Evolutionary conservation across 768 basidiomycete genomes (phyloP), one percentile per base, ranked within the genome.

Genomic region (Naganishia vaughanmartiniae): DNA sequence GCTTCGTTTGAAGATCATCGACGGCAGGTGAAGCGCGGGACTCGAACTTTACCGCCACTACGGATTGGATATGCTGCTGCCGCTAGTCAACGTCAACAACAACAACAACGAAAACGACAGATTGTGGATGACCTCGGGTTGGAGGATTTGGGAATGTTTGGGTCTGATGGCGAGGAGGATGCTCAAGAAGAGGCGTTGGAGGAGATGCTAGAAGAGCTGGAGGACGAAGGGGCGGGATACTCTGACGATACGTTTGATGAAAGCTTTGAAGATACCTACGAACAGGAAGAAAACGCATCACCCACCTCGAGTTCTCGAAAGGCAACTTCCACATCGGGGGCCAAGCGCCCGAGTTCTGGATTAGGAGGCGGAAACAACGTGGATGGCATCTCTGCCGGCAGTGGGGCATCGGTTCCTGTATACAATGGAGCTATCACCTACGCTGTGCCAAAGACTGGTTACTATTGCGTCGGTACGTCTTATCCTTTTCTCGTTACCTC

Each of bases 401-500:
- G 30, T 51, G 57, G 45, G 3, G 56, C 46, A 26, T 51, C 48
- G 24, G 76, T 78, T 11, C 72, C 72, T 6, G 68, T 73, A 24
- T 94, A 93, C 76, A 81, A 81, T 0, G 85, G 85, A 33, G 89
- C 93, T 0, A 91, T 95, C 74, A 88, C 88, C 58, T 97, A 98
- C 80, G 80, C 84, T 28, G 91, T 98, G 28, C 83, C 84, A 31
- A 90, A 89, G 80, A 93, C 92, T 1, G 96, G 95, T 1, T 97
- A 96, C 79, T 98, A 96, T 80, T 98, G 95, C 80, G 89, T 95
- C 73, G 93, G 94, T 89, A 79, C 82, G 91, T 77, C 36, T 45
- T 17, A 7, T 14, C 34, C 10, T 34, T 34, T 54, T 53, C 15
- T 30, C 28, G 4, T 57, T 45, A 45, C 53, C n/a, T n/a, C 10